Percentiles rank a stretch among this genome's conserved stretches.
Conservation (phyloP, 768 basidiomycete genomes). For the Glaciozyma antarctica region DNA sequence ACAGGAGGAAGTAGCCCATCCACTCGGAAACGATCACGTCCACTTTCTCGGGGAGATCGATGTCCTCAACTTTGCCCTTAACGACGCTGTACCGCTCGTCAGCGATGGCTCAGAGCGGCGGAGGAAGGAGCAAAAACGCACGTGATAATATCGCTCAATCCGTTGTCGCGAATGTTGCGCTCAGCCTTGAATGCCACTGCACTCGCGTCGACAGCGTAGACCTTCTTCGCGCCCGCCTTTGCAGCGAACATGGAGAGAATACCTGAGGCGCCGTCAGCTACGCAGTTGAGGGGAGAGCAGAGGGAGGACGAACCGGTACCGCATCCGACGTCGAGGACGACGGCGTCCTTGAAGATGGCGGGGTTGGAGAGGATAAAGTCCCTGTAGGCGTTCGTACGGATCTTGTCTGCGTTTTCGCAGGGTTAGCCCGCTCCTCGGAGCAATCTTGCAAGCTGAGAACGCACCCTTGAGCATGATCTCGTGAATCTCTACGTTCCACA, state of each 20-base stretch:
- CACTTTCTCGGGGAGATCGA: constrained; percentile 61
- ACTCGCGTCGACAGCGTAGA: constrained; percentile 77
- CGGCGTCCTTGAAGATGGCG: constrained; percentile 64
- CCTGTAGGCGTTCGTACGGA: constrained; percentile 85
- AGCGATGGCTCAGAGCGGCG: background rate
- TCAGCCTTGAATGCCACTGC: constrained; percentile 98
- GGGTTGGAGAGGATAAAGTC: constrained; percentile 80
- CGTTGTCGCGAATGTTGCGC: constrained; percentile 95
- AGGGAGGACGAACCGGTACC: constrained; percentile 60
- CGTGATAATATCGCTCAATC: constrained; percentile 68
- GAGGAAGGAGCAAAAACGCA: constrained; percentile 44
- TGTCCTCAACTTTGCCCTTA: constrained; percentile 81
- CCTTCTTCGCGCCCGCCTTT: constrained; percentile 35
- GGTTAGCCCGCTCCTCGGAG: background rate
- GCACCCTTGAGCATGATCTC: constrained; percentile 75
- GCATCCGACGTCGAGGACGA: constrained; percentile 91
- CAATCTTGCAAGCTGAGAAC: background rate
- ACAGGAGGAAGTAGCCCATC: constrained; percentile 56
- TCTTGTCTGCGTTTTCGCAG: constrained; percentile 53
- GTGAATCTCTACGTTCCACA: constrained; percentile 61
- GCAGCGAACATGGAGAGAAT: constrained; percentile 38
- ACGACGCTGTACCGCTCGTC: constrained; percentile 51
- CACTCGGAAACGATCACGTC: constrained; percentile 96
- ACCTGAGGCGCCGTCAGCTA: background rate
- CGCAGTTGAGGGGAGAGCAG: background rate